These are phyloP conservation scores for Colletotrichum kahawae DNA, from an alignment of 2,329 filamentous ascomycete genomes.

Conservation along the genomic window DNA sequence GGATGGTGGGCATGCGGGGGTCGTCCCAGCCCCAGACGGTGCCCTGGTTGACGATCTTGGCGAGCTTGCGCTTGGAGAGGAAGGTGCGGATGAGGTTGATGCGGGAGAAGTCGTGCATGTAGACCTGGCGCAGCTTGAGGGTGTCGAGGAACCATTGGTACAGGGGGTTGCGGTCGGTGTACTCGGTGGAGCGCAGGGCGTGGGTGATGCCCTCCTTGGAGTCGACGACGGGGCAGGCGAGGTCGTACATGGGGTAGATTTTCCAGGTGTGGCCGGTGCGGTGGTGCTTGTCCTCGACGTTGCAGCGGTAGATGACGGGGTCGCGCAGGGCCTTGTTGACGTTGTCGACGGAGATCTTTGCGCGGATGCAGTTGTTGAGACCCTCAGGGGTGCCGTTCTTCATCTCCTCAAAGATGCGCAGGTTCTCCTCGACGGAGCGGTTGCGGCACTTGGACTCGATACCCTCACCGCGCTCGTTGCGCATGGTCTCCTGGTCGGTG, in stretches of 20 bases:
- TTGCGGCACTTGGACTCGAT: slow-evolving; percentile 83
- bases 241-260: slow-evolving; percentile 88
- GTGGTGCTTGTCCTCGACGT: slow-evolving; percentile 70
- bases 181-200: slow-evolving; percentile 83
- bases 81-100: slow-evolving; percentile 86
- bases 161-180: slow-evolving; percentile 84
- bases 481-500: slow-evolving; percentile 88
- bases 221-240: slow-evolving; percentile 83
- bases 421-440: slow-evolving; percentile 78
- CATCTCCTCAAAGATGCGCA: slow-evolving; percentile 92
- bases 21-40: slow-evolving; percentile 87
- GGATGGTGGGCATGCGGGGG: slow-evolving; percentile 84
- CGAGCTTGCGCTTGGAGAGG: slow-evolving; percentile 85
- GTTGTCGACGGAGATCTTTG: slow-evolving; percentile 90
- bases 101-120: slow-evolving; percentile 85
- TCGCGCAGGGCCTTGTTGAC: slow-evolving; percentile 96
- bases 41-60: slow-evolving; percentile 79
- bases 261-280: slow-evolving; percentile 82
- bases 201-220: slow-evolving; percentile 83
- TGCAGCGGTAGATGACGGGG: slow-evolving; percentile 97
- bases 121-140: slow-evolving; percentile 74
- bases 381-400: slow-evolving; percentile 83
- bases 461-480: slow-evolving; percentile 81
- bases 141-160: slow-evolving; percentile 86
- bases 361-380: slow-evolving; percentile 86